Base-by-base conservation (phyloP, 768 basidiomycete species). In the Hygrophoropsis aurantiaca region DNA sequence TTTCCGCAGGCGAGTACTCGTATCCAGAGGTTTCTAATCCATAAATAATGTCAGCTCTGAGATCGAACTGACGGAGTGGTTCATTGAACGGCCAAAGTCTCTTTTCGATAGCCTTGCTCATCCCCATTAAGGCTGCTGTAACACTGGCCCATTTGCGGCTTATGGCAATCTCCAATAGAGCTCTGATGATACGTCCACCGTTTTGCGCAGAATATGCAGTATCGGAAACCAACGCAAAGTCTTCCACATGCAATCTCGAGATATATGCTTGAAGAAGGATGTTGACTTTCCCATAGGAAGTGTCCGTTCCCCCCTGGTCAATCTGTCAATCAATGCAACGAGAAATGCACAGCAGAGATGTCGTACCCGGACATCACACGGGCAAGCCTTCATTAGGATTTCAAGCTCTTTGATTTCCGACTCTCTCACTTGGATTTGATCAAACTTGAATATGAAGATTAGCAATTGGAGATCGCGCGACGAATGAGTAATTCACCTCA, bases 151-250 rank as follows among this genome's bases (percentile, higher is more conserved):
- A 97, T 64, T 94, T 93, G 52, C 80, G 81, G 63, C 91, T 92
- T 58, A 98, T 80, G 0, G 90, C 92, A 24, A 98, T 95, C 62
- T 99, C 97, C 13, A 97, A 79, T 1, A 99, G 74, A 35, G 94
- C 91, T n/a, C 97, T 84, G 44, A 91, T 77, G 54, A 99, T 98
- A 50, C 97, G 88, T 15, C 88, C 94, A 13, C 86, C 90, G 58
- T 98, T 99, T 61, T 97, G 94, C 19, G 94, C 90, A 34, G 84
- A 91, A 60, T 95, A 99, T 2, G 86, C 91, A 60, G 83, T 87
- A 61, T 99, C 97, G 1, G 97, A 98, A 6, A 98, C 86, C 49
- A 99, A 73, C 8, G 97, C 97, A 58, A 97, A 99, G 67, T 99
- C 97, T 50, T 97, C 88, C 11, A 97, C 72, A n/a, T 73, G 71